phyloP scores from a whole-genome alignment of 2,329 filamentous ascomycete species.

The Epichloe typhina region DNA sequence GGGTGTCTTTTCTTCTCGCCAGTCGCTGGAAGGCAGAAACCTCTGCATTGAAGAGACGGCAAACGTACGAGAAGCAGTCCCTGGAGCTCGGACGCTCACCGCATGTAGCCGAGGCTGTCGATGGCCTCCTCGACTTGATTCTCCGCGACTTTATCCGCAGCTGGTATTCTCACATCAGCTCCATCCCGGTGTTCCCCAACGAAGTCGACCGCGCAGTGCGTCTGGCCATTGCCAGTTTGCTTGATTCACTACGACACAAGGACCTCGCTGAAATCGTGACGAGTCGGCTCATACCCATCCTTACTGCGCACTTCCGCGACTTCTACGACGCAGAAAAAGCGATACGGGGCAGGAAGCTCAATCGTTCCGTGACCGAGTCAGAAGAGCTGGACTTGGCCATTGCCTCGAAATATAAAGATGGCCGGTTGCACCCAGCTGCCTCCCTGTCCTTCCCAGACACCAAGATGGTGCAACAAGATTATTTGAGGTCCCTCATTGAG shows the following conservation, averaged over 20 bases:
- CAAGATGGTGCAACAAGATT: slow-evolving; percentile 75
- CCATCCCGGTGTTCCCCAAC: slow-evolving; percentile 65
- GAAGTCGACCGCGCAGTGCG: slow-evolving; percentile 76
- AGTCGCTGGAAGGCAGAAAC: slow-evolving; percentile 59
- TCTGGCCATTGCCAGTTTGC: slow-evolving; percentile 54
- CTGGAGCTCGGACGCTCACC: slow-evolving; percentile 60
- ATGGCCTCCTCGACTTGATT: slow-evolving; percentile 64
- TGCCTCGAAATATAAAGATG: slow-evolving; percentile 83
- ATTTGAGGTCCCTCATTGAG: slow-evolving; percentile 64
- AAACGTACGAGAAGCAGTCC: slow-evolving; percentile 52
- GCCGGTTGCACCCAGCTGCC: slow-evolving; percentile 76
- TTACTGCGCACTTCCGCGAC: slow-evolving; percentile 79
- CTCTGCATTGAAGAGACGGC: slow-evolving; percentile 48
- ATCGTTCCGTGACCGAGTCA: slow-evolving; percentile 83
- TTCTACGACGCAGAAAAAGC: slow-evolving; percentile 82
- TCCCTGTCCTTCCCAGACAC: slow-evolving; percentile 73
- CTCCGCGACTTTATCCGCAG: slow-evolving; percentile 72
- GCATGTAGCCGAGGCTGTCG: slow-evolving; percentile 65
- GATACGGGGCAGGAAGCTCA: slow-evolving; percentile 77
- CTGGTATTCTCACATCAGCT: slow-evolving; percentile 84
- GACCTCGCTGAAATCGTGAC: slow-evolving; percentile 79
- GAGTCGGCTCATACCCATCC: slow-evolving; percentile 69
- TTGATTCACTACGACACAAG: slow-evolving; percentile 57
- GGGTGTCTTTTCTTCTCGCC: slow-evolving; percentile 46
- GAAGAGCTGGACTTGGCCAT: slow-evolving; percentile 93